Conservation (phyloP, 148 eudicot genomes). For the Heliamphora exappendiculata region DNA sequence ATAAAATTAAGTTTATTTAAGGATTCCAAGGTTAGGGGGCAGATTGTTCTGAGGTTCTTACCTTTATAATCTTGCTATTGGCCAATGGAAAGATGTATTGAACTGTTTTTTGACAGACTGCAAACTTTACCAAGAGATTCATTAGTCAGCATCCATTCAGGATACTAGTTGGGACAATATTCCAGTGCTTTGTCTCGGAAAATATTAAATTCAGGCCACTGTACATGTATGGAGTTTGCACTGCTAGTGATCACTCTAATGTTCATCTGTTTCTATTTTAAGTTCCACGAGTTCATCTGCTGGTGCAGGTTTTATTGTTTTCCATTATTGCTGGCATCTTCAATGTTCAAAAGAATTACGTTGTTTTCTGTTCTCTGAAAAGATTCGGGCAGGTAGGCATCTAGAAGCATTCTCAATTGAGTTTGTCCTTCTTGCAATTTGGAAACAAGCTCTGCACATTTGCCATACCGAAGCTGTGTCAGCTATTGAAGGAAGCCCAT, state of each 20-base stretch:
- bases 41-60: background rate
- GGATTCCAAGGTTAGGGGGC: background rate
- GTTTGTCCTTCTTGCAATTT: conserved; percentile 74
- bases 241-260: background rate
- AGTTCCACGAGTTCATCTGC: background rate
- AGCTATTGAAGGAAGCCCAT: conserved; percentile 55
- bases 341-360: background rate
- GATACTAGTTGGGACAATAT: background rate
- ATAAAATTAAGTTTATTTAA: conserved; percentile 2
- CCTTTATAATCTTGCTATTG: background rate
- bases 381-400: conserved; percentile 49
- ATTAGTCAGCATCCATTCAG: background rate
- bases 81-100: conserved; percentile 13
- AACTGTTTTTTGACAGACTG: background rate
- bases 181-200: background rate
- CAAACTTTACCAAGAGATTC: background rate
- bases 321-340: background rate
- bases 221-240: background rate
- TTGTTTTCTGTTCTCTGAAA: conserved; percentile 12
- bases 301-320: background rate
- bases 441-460: conserved; percentile 80
- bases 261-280: background rate
- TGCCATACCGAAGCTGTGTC: conserved; percentile 70
- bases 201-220: background rate
- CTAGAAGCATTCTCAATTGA: conserved; percentile 82